Evolutionary conservation across 306 rosid genomes (phyloP).

Genomic region (Elaeagnus macrophylla): DNA sequence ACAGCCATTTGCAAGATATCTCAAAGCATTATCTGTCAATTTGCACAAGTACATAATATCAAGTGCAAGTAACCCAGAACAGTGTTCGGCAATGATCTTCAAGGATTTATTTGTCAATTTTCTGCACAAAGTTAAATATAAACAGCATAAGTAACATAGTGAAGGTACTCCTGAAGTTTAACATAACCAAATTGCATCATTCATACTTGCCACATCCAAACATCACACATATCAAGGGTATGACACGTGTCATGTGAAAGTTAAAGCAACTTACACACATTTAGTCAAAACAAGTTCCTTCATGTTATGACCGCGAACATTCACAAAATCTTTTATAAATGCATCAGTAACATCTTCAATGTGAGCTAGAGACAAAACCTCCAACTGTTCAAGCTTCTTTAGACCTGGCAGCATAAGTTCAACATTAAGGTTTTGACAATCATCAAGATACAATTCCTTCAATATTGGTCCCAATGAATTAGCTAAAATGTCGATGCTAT

Average conservation of each 20-base stretch:
- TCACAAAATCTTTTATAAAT: slow-evolving; percentile 36
- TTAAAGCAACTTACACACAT: slow-evolving; percentile 51
- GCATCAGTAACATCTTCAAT: slow-evolving; percentile 39
- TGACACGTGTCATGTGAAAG: not conserved
- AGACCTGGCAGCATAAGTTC: slow-evolving; percentile 38
- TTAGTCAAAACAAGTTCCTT: slow-evolving; percentile 70
- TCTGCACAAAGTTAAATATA: slow-evolving; percentile 39
- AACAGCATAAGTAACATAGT: slow-evolving; percentile 12
- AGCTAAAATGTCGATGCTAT: slow-evolving; percentile 41
- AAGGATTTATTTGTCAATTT: slow-evolving; percentile 62
- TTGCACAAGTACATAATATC: slow-evolving; percentile 47
- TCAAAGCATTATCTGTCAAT: slow-evolving; percentile 53
- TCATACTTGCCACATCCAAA: not conserved
- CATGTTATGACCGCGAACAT: slow-evolving; percentile 42
- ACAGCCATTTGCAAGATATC: slow-evolving; percentile 62
- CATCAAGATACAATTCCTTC: slow-evolving; percentile 64
- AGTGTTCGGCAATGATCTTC: slow-evolving; percentile 50
- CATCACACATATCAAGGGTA: not conserved
- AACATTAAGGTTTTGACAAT: slow-evolving; percentile 48
- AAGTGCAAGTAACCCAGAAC: slow-evolving; percentile 41
- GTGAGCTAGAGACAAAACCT: slow-evolving; percentile 67
- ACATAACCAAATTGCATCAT: slow-evolving; percentile 4
- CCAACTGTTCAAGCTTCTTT: slow-evolving; percentile 46
- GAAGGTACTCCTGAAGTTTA: slow-evolving; percentile 5
- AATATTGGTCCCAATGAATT: slow-evolving; percentile 50